These are phyloP conservation scores for Lolium multiflorum DNA, from an alignment of 176 grass and related monocot genomes.

Conservation along the genomic window DNA sequence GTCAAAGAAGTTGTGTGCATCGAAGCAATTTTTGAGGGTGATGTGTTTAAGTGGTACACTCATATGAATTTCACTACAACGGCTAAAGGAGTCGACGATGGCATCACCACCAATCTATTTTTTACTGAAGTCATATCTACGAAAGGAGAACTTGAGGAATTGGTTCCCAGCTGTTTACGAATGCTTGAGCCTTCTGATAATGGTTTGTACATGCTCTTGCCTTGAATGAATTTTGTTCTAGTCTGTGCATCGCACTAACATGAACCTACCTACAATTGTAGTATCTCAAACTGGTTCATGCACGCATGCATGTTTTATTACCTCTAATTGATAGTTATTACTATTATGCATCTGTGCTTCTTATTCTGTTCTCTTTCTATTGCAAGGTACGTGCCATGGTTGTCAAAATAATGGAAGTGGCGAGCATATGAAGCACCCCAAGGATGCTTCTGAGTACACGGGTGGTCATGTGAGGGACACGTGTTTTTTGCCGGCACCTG, in stretches of 20 bases:
- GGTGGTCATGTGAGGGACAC: not conserved
- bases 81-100: not conserved
- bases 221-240: not conserved
- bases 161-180: not conserved
- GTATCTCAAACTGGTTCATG: not conserved
- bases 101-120: not conserved
- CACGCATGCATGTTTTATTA: not conserved
- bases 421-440: not conserved
- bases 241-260: not conserved
- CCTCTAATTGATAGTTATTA: not conserved
- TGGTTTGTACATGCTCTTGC: not conserved
- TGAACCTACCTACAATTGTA: not conserved
- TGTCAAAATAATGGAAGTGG: slow-evolving; percentile 18
- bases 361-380: not conserved
- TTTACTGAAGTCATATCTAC: not conserved
- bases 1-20: not conserved
- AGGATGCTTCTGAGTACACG: not conserved
- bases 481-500: not conserved
- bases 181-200: not conserved
- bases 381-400: not conserved
- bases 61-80: slow-evolving; percentile 1
- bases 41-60: not conserved
- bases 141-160: slow-evolving; percentile 6
- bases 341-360: not conserved
- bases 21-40: not conserved